Conservation (phyloP, 176 grass and related monocot species). For the Avena sativa region DNA sequence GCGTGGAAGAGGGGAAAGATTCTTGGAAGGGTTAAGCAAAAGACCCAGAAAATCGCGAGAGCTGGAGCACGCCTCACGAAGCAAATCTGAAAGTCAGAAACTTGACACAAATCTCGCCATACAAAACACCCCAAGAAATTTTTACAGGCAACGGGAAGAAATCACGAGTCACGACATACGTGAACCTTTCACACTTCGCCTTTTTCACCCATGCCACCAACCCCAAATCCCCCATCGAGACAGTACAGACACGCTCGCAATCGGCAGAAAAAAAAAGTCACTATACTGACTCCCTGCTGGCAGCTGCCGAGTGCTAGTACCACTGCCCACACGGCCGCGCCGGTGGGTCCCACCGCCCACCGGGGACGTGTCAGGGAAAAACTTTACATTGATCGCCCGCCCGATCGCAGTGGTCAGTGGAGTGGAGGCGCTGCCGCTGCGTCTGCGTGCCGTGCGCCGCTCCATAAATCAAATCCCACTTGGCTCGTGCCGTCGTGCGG, state of each 20-base stretch:
- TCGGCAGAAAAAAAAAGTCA: slow-evolving; percentile 14
- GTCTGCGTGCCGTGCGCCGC: background rate
- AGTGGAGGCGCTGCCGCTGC: background rate
- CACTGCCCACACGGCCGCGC: slow-evolving; percentile 23
- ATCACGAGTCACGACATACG: slow-evolving; percentile 17
- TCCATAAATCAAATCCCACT: slow-evolving; percentile 49
- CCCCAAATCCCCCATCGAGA: background rate
- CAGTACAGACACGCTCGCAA: slow-evolving; percentile 21
- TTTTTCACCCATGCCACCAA: background rate
- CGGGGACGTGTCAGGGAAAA: slow-evolving; percentile 32
- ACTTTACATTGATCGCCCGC: slow-evolving; percentile 25
- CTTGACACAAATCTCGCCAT: background rate
- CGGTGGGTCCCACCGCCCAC: background rate
- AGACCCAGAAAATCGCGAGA: background rate
- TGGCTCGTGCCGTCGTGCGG: slow-evolving; percentile 41
- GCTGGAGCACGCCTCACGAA: background rate
- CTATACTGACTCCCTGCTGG: background rate
- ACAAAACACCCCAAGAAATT: background rate
- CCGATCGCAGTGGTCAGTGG: background rate
- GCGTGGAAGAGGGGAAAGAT: background rate
- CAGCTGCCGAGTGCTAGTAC: background rate
- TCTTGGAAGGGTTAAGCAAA: background rate
- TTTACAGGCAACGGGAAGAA: background rate
- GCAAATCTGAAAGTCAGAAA: background rate
- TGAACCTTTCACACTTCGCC: slow-evolving; percentile 10